Evolutionary conservation across 2,329 filamentous ascomycete species (phyloP).

Genomic region (Penicillium sp.): DNA sequence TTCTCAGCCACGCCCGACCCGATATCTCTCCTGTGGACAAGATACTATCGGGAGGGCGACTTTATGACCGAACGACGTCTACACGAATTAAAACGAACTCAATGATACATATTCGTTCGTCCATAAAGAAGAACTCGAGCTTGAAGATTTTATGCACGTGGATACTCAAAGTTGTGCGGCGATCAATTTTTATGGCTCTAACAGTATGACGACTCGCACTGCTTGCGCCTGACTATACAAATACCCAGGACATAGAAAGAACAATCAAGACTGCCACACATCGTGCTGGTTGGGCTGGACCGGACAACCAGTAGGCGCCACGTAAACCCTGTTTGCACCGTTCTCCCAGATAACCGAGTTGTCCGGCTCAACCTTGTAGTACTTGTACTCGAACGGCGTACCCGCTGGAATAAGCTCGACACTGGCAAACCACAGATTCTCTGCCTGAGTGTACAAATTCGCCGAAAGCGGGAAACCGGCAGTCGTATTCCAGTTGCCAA

Average conservation of each 20-base stretch:
- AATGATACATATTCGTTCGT: neutral
- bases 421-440: constrained; percentile 11
- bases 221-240: neutral
- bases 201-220: neutral
- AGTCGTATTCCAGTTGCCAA: constrained; percentile 6
- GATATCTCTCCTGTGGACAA: neutral
- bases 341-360: constrained; percentile 5
- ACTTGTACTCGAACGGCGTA: constrained; percentile 11
- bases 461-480: constrained; percentile 2
- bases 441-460: constrained; percentile 3
- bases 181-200: neutral
- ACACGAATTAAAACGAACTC: neutral
- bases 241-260: neutral
- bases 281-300: constrained; percentile 2
- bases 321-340: constrained; percentile 4
- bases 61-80: neutral
- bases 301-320: constrained; percentile 9
- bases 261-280: constrained; percentile 10
- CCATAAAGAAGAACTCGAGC: neutral
- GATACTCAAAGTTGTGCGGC: neutral
- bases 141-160: neutral
- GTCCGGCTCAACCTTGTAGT: constrained; percentile 9
- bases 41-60: neutral
- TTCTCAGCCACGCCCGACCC: neutral
- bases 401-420: constrained; percentile 4